phyloP scores from a whole-genome alignment of 2,329 filamentous ascomycete genomes.

The Zymoseptoria crescenta region DNA sequence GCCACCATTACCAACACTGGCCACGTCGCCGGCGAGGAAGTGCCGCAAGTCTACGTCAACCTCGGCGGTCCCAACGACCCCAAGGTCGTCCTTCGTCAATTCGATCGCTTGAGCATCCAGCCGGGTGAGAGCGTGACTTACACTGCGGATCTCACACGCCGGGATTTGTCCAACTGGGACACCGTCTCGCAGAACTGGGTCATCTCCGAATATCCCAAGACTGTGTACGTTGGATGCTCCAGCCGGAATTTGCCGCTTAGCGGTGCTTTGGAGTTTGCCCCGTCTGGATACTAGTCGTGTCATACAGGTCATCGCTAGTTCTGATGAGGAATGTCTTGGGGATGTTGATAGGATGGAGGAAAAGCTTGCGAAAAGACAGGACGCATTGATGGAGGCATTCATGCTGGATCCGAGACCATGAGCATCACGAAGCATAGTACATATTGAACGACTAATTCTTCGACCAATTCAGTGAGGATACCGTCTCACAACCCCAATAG shows the following conservation, averaged over 20 bases:
- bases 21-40: constrained; percentile 55
- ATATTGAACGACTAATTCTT: no score
- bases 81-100: constrained; percentile 62
- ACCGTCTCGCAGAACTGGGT: constrained; percentile 71
- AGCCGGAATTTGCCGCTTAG: constrained; percentile 50
- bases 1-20: constrained; percentile 68
- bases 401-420: no score
- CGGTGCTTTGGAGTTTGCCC: constrained; percentile 8
- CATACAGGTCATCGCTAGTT: no score
- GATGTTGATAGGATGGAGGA: no score
- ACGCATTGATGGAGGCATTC: no score
- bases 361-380: no score
- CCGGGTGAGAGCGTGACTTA: constrained; percentile 63
- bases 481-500: neutral
- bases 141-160: constrained; percentile 60
- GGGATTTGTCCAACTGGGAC: constrained; percentile 87
- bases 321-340: no score
- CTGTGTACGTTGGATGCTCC: constrained; percentile 51
- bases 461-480: no score
- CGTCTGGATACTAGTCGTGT: neutral
- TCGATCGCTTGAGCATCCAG: constrained; percentile 66
- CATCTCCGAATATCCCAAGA: constrained; percentile 49
- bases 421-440: no score
- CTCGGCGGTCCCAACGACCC: constrained; percentile 72
- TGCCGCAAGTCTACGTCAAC: constrained; percentile 67